Evolutionary conservation across 1,284 basidiomycete genomes (phyloP), one percentile per base, ranked within the genome.

Genomic region (Lignosus rhinocerotis): DNA sequence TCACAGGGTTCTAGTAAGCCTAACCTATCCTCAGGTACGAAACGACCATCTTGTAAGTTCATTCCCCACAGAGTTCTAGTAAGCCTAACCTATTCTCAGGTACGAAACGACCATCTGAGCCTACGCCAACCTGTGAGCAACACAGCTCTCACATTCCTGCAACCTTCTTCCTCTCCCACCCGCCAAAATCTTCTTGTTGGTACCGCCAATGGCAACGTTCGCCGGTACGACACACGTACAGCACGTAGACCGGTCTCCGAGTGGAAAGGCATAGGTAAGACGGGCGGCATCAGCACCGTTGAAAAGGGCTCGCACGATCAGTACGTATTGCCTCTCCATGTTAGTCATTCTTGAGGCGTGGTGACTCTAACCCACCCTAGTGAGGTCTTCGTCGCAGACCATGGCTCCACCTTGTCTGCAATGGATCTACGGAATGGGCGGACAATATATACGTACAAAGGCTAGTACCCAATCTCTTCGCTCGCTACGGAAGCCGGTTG

Each of bases 121-220:
- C 81, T 96, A 19, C 87, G 93, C 6, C 90, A 90, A 66, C 92
- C 92, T 0, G 84, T 96, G 31, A 84, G 91, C 55, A 92, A 93
- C 57, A 88, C 86, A 0, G 81, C 87, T 55, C 72, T 93, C 51
- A 71, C 84, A 42, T 87, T 84, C 70, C 68, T 91, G 1, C 71
- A 75, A 33, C 69, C 73, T 4, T 77, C 80, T 1, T 63, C 75
- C n/a, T 68, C 74, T 12, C 59, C 75, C 0, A 70, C 61, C 44
- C 73, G 74, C n/a, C 76, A 79, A 16, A 81, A 88, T 53, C 70
- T 96, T 16, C 75, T 89, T 8, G 83, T 85, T 12, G 94, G 94
- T 0, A 94, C 92, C 0, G 84, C 87, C 59, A 76, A 86, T 39
- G 94, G 94, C 9, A 83, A 88, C 62, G 76, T 96, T 2, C 81